A percentile compares a stretch with the other conserved stretches of the same genome.
These are phyloP conservation scores for Collybia sp. DNA, from an alignment of 768 basidiomycete genomes.

Conservation along the genomic window DNA sequence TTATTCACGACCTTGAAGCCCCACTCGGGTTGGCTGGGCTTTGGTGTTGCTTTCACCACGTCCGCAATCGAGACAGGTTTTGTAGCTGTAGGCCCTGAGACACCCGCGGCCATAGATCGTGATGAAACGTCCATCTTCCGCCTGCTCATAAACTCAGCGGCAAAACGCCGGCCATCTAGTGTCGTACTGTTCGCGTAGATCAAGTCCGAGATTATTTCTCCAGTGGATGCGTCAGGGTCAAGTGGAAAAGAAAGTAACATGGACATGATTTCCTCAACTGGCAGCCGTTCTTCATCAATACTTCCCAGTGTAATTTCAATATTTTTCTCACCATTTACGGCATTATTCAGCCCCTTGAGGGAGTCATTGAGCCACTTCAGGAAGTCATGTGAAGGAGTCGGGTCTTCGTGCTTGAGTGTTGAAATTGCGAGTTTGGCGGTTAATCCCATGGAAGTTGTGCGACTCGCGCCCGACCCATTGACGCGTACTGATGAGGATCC, in stretches of 20 bases:
- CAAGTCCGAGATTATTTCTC: constrained; percentile 91
- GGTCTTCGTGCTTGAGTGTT: constrained; percentile 54
- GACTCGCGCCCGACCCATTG: constrained; percentile 32
- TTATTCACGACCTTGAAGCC: constrained; percentile 93
- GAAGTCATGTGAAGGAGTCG: constrained; percentile 81
- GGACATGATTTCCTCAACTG: constrained; percentile 94
- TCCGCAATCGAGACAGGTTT: constrained; percentile 78
- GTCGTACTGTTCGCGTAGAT: constrained; percentile 95
- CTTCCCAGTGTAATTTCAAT: not conserved
- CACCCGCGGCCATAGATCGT: constrained; percentile 37
- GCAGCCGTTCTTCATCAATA: constrained; percentile 3
- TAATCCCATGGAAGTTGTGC: constrained; percentile 30
- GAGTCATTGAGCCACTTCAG: constrained; percentile 87
- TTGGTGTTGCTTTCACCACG: constrained; percentile 87
- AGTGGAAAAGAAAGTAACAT: constrained; percentile 95
- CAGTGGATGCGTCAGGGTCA: constrained; percentile 76
- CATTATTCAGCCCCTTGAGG: constrained; percentile 69
- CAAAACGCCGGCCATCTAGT: constrained; percentile 92
- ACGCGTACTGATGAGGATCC: constrained; percentile 28
- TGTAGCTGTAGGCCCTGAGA: constrained; percentile 28
- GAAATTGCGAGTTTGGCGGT: constrained; percentile 26
- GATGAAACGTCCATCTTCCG: constrained; percentile 77
- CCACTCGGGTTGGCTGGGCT: constrained; percentile 74
- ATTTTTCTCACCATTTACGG: constrained; percentile 58
- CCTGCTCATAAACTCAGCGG: constrained; percentile 83